A percentile compares a stretch with the other conserved stretches of the same genome.
phyloP scores from a whole-genome alignment of 2,329 filamentous ascomycete genomes.

The Cadophora gregata region DNA sequence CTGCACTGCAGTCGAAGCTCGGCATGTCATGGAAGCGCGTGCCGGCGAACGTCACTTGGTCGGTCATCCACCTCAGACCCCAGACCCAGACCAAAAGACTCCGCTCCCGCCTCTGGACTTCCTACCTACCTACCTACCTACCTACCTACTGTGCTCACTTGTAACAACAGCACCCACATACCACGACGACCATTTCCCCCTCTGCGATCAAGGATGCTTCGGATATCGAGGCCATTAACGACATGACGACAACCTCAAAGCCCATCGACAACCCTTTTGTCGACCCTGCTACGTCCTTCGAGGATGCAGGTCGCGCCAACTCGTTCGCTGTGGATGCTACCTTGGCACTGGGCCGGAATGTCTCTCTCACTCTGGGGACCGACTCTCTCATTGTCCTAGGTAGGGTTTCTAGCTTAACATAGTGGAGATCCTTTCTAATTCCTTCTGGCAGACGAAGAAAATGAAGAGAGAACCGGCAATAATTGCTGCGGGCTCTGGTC shows the following conservation, averaged over 20 bases:
- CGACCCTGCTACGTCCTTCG: conserved; percentile 43
- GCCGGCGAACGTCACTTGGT: conserved; percentile 5
- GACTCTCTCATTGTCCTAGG: conserved; percentile 66
- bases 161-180: conserved; percentile 17
- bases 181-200: background rate
- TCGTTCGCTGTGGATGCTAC: conserved; percentile 51
- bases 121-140: too few species aligned
- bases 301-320: conserved; percentile 44
- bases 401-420: conserved; percentile 41
- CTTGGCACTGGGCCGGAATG: conserved; percentile 61
- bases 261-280: conserved; percentile 46
- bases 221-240: conserved; percentile 22
- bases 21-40: conserved; percentile 23
- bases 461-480: conserved; percentile 53
- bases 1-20: conserved; percentile 20
- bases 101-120: conserved; percentile 6
- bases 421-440: conserved; percentile 1
- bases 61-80: conserved; percentile 10
- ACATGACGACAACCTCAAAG: conserved; percentile 37
- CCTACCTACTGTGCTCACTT: background rate
- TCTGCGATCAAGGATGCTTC: conserved; percentile 32
- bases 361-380: conserved; percentile 63
- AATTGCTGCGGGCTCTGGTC: conserved; percentile 63
- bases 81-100: conserved; percentile 6
- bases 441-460: conserved; percentile 55